phyloP scores from a whole-genome alignment of 2,329 filamentous ascomycete species.

The Camptophora hylomeconis region DNA sequence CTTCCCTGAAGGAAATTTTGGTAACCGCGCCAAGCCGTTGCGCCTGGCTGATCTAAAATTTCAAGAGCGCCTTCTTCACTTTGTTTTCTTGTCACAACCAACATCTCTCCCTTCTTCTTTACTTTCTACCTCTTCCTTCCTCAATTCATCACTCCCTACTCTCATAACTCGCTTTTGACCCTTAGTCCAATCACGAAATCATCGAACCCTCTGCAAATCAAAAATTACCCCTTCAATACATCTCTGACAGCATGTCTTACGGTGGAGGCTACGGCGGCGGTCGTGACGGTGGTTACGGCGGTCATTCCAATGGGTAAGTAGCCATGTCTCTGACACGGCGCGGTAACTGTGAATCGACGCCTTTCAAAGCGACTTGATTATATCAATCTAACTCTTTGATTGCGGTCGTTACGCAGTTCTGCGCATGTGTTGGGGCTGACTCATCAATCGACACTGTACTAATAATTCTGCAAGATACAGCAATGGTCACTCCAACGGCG shows the following conservation, averaged over 20 bases:
- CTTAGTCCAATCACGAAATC: slow-evolving; percentile 14
- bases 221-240: slow-evolving; percentile 5
- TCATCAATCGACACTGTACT: slow-evolving; percentile 3
- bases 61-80: too few species aligned
- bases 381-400: not conserved
- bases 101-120: slow-evolving; percentile 5
- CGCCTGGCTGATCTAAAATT: too few species aligned
- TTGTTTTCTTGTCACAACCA: too few species aligned
- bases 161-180: slow-evolving; percentile 17
- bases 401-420: not conserved
- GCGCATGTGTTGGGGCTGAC: too few species aligned
- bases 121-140: slow-evolving; percentile 5
- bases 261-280: slow-evolving; percentile 38
- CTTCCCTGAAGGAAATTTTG: too few species aligned
- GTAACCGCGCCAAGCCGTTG: too few species aligned
- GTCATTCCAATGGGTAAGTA: slow-evolving; percentile 15
- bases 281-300: slow-evolving; percentile 40
- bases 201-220: too few species aligned
- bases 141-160: slow-evolving; percentile 7
- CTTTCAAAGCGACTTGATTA: not conserved
- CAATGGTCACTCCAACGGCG: slow-evolving; percentile 40
- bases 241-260: slow-evolving; percentile 53
- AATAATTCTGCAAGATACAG: slow-evolving; percentile 7
- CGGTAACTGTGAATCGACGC: not conserved
- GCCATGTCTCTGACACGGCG: slow-evolving; percentile 1